Base-by-base conservation (phyloP, 139 green algal genomes). In the Coelastrella sp. region DNA sequence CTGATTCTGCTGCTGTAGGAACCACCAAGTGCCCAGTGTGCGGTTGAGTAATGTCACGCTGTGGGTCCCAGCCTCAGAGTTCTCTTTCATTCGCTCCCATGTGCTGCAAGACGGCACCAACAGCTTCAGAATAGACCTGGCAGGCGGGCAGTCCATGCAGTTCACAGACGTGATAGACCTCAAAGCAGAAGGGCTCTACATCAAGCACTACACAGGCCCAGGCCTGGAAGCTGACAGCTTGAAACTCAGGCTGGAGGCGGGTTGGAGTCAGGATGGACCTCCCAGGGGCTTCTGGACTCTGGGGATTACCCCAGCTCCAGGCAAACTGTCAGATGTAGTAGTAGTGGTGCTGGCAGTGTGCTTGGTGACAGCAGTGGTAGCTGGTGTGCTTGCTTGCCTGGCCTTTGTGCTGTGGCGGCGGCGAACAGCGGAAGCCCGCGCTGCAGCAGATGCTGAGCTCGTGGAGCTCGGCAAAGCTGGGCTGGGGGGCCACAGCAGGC, bases 41-140 rank as follows among this genome's bases (percentile, higher is more conserved):
- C 68, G 56, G 68, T 3, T 88, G 54, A 88, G 83, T 68, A 88
- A 88, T 75, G 66, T 88, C 4, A 88, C 83, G 8, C 54, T 88
- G 54, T 88, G 83, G 83, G 54, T 88, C 19, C 83, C 83, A 11
- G 83, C 83, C 4, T 73, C 54, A 4, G 83, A 88, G 68, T 73
- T 77, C 54, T 80, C 83, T 4, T 88, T 71, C 68, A 80, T 88
- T 22, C 83, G 83, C 54, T 80, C 83, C 32, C 54, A 32, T n/a
- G 64, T 73, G 11, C 10, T 71, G 16, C 6, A 3, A n/a, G 54
- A 65, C 7, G 17, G 10, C n/a, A 14, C 5, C 16, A 68, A 73
- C 47, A 80, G 32, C 56, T 88, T 88, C 56, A 80, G 19, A 11
- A 68, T 88, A 10, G 56, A 81, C 68, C 17, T 88, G 68, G 54